Percentiles rank a stretch among this genome's conserved stretches.
These are phyloP conservation scores for Neurospora sp. DNA, from an alignment of 495 filamentous ascomycete genomes.

Conservation along the genomic window DNA sequence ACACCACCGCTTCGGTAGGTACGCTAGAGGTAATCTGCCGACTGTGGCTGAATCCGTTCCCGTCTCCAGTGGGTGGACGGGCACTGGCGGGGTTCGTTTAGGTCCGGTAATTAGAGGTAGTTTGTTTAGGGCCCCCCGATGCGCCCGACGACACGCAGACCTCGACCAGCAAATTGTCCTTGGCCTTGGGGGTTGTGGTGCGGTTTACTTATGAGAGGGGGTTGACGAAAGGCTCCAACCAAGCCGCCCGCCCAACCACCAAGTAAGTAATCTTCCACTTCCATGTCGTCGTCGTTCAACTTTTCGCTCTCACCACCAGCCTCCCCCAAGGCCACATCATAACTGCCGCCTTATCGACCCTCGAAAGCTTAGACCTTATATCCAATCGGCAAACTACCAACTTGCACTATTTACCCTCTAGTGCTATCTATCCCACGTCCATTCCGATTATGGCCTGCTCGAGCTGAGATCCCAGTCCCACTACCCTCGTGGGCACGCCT, in stretches of 20 bases:
- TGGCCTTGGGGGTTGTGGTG: background rate
- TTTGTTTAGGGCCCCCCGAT: background rate
- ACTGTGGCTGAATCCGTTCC: background rate
- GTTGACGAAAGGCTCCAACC: too few relatives aligned
- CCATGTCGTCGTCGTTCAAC: background rate
- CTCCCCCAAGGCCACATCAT: background rate
- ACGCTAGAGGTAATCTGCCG: background rate
- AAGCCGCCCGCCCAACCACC: too few relatives aligned
- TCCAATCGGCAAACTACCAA: background rate
- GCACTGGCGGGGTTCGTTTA: background rate
- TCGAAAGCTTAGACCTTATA: background rate
- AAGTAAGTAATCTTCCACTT: background rate
- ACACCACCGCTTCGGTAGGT: too few relatives aligned
- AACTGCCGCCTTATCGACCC: background rate
- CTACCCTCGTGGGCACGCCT: background rate
- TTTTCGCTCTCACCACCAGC: background rate
- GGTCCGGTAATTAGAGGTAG: too few relatives aligned
- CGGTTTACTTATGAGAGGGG: too few relatives aligned
- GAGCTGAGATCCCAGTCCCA: background rate
- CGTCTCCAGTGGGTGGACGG: background rate
- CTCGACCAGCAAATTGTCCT: background rate
- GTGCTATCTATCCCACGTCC: background rate
- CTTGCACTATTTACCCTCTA: background rate
- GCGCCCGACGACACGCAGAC: background rate
- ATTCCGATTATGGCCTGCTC: background rate